Base-by-base conservation (phyloP, 305 asterid genomes). In the Plantago lanceolata region DNA sequence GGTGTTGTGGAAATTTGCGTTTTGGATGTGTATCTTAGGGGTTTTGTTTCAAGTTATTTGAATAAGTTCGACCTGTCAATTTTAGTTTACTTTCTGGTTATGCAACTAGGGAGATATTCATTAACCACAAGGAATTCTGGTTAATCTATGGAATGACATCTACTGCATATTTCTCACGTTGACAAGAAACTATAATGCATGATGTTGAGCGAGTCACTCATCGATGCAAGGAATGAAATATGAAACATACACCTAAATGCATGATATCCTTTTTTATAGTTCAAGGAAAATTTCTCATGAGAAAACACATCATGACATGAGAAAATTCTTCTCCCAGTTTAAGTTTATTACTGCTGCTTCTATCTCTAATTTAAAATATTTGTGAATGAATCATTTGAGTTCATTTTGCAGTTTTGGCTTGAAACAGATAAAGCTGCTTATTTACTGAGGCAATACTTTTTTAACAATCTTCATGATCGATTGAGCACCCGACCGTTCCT, bases 341-440 rank as follows among this genome's bases (percentile, higher is more conserved):
- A 63, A 48, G 60, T 51, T 64, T 53, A 52, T 56, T 40, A 48
- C 54, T 68, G 65, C 44, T 2, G 31, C 57, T 43, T 18, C 57
- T 67, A 64, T 68, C 59, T 64, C 56, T 13, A 44, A 44, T 49
- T 57, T 67, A 31, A 58, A 54, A 40, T 62, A 40, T 53, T 62
- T 37, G 28, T 64, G 20, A 26, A 50, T 59, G 57, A 28, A 19
- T 49, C 61, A 26, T 63, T 66, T 43, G 73, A 54, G 64, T 78
- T 68, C 57, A 55, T 76, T 69, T 76, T 85, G 89, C 97, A 93
- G 99, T 90, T 88, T 81, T 93, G 99, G 99, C 90, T 85, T 61
- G 97, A 93, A 82, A 93, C 99, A 19, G 99, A 93, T 82, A 93
- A 93, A 82, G 99, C 99, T 80, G 99, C 99, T 80, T 90, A 93